A percentile compares a stretch with the other conserved stretches of the same genome.
Evolutionary conservation across 2,329 filamentous ascomycete genomes (phyloP).

Genomic region (Sporothrix inflata): DNA sequence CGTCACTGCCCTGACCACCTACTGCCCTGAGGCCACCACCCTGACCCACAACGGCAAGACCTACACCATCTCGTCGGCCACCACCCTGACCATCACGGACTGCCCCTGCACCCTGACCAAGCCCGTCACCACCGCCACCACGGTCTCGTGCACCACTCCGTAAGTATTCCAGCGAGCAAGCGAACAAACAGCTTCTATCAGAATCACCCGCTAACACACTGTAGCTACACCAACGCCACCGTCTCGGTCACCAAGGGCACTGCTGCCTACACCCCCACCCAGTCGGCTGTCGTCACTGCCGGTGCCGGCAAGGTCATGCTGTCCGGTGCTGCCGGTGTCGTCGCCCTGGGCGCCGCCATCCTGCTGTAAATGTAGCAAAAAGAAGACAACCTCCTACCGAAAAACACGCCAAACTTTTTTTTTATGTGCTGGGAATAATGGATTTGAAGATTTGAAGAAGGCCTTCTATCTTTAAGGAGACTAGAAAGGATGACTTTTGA

Average conservation of each 20-base stretch:
- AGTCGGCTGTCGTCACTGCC: conserved; percentile 52
- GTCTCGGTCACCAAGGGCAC: conserved; percentile 43
- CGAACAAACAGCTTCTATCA: no score
- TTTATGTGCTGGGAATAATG: conserved; percentile 29
- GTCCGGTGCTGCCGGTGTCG: conserved; percentile 63
- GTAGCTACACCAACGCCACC: conserved; percentile 47
- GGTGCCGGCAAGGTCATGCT: conserved; percentile 62
- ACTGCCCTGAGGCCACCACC: conserved; percentile 69
- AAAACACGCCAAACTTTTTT: conserved; percentile 17
- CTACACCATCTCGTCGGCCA: conserved; percentile 70
- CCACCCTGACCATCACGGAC: conserved; percentile 66
- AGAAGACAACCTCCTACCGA: conserved; percentile 11
- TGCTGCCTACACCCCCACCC: conserved; percentile 46
- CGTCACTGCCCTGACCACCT: conserved; percentile 69
- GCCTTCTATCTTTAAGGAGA: background rate
- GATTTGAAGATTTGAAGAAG: conserved; percentile 22
- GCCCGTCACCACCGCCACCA: conserved; percentile 57
- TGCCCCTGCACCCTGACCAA: conserved; percentile 69
- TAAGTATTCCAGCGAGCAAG: conserved; percentile 40
- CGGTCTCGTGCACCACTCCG: conserved; percentile 59
- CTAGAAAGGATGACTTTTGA: conserved; percentile 12
- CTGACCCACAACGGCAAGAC: conserved; percentile 67
- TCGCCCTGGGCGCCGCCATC: conserved; percentile 62
- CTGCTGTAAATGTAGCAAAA: conserved; percentile 55
- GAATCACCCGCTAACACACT: conserved; percentile 30